These are phyloP conservation scores for Dactylellina drechsleri DNA, from an alignment of 2,329 filamentous ascomycete genomes.

Conservation along the genomic window DNA sequence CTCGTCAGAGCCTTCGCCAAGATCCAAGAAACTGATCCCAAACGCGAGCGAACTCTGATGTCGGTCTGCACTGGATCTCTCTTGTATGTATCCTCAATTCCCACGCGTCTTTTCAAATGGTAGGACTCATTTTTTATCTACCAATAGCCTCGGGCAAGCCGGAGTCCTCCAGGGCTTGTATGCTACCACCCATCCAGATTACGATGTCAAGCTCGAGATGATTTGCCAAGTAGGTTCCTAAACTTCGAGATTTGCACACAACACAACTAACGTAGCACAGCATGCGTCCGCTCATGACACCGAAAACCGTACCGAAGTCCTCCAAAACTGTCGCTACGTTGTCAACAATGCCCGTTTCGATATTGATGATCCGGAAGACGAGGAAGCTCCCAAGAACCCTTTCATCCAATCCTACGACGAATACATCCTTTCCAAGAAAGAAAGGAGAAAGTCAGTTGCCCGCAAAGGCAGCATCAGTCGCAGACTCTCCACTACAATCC, in stretches of 20 bases:
- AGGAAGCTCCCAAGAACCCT: slow-evolving; percentile 63
- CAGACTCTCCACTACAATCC: slow-evolving; percentile 30
- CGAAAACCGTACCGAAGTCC: slow-evolving; percentile 77
- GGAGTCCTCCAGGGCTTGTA: slow-evolving; percentile 81
- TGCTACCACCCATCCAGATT: slow-evolving; percentile 84
- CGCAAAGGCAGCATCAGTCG: slow-evolving; percentile 78
- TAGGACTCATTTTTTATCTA: not conserved
- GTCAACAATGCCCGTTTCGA: slow-evolving; percentile 93
- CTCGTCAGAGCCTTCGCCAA: slow-evolving; percentile 81
- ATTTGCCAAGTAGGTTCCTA: slow-evolving; percentile 72
- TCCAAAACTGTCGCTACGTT: slow-evolving; percentile 83
- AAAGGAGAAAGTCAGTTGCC: slow-evolving; percentile 83
- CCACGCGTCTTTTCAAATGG: not conserved
- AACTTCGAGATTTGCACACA: not conserved
- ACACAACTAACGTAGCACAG: slow-evolving; percentile 66
- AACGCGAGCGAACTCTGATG: slow-evolving; percentile 81
- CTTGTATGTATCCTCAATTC: slow-evolving; percentile 70
- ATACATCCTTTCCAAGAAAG: slow-evolving; percentile 70
- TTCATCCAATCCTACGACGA: slow-evolving; percentile 63
- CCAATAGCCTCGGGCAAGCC: slow-evolving; percentile 36
- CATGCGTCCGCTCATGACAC: slow-evolving; percentile 34
- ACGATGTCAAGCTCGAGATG: slow-evolving; percentile 81
- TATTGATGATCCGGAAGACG: slow-evolving; percentile 78
- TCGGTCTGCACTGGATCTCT: slow-evolving; percentile 83
- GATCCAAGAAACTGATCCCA: slow-evolving; percentile 80